Conservation (phyloP, 352 stramenopile species). For the Phytophthora cryptogea region DNA sequence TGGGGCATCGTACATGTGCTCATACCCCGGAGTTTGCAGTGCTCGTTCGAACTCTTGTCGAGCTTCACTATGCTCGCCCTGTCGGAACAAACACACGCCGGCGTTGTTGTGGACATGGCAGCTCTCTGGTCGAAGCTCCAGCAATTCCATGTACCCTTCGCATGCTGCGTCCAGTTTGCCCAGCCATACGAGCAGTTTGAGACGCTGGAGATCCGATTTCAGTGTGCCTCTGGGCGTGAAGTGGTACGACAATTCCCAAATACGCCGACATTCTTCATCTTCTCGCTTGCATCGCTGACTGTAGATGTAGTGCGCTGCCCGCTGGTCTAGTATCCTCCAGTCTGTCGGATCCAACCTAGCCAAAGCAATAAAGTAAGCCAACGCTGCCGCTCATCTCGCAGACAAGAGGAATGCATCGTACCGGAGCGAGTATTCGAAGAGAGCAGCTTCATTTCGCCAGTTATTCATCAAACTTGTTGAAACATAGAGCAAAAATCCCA, state of each 20-base stretch:
- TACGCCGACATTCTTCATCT: slow-evolving; percentile 13
- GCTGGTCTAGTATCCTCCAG: slow-evolving; percentile 56
- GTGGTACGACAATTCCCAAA: slow-evolving; percentile 31
- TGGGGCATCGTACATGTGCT: slow-evolving; percentile 18
- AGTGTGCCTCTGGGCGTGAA: slow-evolving; percentile 34
- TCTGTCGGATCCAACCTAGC: slow-evolving; percentile 52
- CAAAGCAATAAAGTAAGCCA: slow-evolving; percentile 2
- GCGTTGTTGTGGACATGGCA: slow-evolving; percentile 39
- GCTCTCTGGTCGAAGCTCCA: slow-evolving; percentile 19
- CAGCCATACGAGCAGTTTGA: slow-evolving; percentile 24
- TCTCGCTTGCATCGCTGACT: slow-evolving; percentile 11
- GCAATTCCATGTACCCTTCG: slow-evolving; percentile 26
- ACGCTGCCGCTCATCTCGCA: background rate
- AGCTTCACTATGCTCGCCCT: slow-evolving; percentile 16
- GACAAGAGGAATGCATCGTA: slow-evolving; percentile 10
- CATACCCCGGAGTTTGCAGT: slow-evolving; percentile 19
- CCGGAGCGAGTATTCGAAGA: slow-evolving; percentile 40
- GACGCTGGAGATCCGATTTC: slow-evolving; percentile 33
- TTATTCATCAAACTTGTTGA: slow-evolving; percentile 27
- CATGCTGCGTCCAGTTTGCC: slow-evolving; percentile 18
- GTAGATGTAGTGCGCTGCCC: slow-evolving; percentile 12
- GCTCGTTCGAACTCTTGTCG: slow-evolving; percentile 27
- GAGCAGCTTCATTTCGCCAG: slow-evolving; percentile 44
- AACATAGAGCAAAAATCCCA: slow-evolving; percentile 26
- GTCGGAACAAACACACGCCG: slow-evolving; percentile 28